Evolutionary conservation across 495 filamentous ascomycete species (phyloP).

Genomic region (Aspergillus mulundensis): DNA sequence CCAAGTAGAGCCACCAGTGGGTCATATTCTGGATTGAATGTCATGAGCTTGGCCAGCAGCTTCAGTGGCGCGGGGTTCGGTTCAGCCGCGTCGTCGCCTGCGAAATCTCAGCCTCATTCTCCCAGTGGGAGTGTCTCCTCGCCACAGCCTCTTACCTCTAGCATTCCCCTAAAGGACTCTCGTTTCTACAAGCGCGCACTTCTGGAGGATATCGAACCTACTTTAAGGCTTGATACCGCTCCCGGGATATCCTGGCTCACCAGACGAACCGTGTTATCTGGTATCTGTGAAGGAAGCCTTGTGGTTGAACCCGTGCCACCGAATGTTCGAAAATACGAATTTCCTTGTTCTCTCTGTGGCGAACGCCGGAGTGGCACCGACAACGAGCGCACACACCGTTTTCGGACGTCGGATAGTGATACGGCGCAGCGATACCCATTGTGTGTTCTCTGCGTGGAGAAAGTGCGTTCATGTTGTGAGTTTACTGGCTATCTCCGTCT

Average conservation of each 20-base stretch:
- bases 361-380: conserved; percentile 66
- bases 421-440: conserved; percentile 84
- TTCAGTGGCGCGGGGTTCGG: conserved; percentile 44
- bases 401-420: conserved; percentile 80
- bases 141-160: conserved; percentile 27
- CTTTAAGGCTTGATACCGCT: conserved; percentile 79
- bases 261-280: conserved; percentile 72
- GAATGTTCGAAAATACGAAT: conserved; percentile 53
- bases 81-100: conserved; percentile 39
- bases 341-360: conserved; percentile 84
- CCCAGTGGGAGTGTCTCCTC: conserved; percentile 40
- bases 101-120: conserved; percentile 37
- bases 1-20: conserved; percentile 63
- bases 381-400: conserved; percentile 77
- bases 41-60: conserved; percentile 54
- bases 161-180: conserved; percentile 72
- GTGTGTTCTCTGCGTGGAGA: conserved; percentile 77
- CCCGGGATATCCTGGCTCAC: conserved; percentile 93
- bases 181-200: conserved; percentile 89
- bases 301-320: conserved; percentile 82
- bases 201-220: conserved; percentile 90
- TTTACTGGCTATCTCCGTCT: conserved; percentile 87
- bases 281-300: conserved; percentile 80
- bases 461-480: conserved; percentile 85
- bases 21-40: conserved; percentile 60